A percentile compares a stretch with the other conserved stretches of the same genome.
Evolutionary conservation across 1,139 yeast species (phyloP).

Genomic region (Candida sanyaensis): DNA sequence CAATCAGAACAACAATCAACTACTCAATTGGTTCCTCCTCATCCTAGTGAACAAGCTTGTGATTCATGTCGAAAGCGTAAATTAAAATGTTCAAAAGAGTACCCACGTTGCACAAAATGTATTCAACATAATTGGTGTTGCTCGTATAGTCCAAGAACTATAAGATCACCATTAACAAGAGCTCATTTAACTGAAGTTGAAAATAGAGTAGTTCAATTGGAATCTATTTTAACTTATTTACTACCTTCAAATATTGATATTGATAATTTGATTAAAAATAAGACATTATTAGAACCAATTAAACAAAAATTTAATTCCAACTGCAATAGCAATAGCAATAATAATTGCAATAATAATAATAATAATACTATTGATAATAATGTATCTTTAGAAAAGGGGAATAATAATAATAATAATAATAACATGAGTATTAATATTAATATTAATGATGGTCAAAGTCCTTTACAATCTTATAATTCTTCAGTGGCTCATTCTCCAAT

Average conservation of each 20-base stretch:
- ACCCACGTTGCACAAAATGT: constrained; percentile 79
- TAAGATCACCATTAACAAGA: constrained; percentile 79
- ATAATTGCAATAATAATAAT: too few relatives aligned
- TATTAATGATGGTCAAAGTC: not conserved
- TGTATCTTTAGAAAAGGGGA: too few relatives aligned
- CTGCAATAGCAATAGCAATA: not conserved
- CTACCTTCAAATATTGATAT: constrained; percentile 27
- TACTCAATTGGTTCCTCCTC: constrained; percentile 6
- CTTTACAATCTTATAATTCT: constrained; percentile 2
- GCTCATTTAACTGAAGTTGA: constrained; percentile 81
- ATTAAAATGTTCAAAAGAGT: constrained; percentile 61
- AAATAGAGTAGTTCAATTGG: constrained; percentile 56
- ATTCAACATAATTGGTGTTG: constrained; percentile 73
- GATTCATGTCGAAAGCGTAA: constrained; percentile 62
- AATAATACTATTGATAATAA: too few relatives aligned
- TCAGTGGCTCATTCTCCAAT: constrained; percentile 11
- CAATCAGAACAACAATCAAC: not conserved
- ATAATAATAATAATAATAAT: not conserved
- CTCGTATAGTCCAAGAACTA: constrained; percentile 73
- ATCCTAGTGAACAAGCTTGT: constrained; percentile 51
- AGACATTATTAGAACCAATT: constrained; percentile 20
- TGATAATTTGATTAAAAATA: constrained; percentile 29
- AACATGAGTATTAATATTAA: not conserved
- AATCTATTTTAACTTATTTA: constrained; percentile 47
- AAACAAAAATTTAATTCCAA: constrained; percentile 7